A percentile compares a stretch with the other conserved stretches of the same genome.
Conservation (phyloP, 2,329 filamentous ascomycete species). For the Trichoderma lentiforme region DNA sequence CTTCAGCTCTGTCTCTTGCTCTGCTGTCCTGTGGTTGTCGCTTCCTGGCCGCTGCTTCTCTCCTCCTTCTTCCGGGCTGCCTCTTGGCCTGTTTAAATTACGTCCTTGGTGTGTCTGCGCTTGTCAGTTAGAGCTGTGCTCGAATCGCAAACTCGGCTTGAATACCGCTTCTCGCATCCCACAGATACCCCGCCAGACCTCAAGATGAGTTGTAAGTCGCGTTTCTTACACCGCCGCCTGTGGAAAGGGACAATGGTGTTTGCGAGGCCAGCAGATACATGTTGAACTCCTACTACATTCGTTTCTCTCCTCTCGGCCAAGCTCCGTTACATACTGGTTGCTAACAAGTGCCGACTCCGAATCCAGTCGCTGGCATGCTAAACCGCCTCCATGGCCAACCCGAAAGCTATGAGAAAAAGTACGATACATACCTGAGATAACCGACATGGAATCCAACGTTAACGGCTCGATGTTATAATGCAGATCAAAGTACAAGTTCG, state of each 20-base stretch:
- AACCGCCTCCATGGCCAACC: constrained; percentile 96
- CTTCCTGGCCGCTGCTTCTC: too few species aligned
- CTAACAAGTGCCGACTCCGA: neutral
- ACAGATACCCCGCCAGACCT: constrained; percentile 20
- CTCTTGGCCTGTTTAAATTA: neutral
- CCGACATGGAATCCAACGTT: neutral
- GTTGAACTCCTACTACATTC: too few species aligned
- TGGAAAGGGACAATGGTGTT: too few species aligned
- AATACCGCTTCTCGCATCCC: neutral
- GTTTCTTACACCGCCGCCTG: neutral
- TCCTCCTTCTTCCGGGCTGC: neutral
- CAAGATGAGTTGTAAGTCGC: constrained; percentile 42
- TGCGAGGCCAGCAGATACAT: too few species aligned
- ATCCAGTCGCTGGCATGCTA: constrained; percentile 78
- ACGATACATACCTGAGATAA: constrained; percentile 23
- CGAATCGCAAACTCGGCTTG: neutral
- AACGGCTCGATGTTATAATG: constrained; percentile 15
- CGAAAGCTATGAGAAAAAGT: constrained; percentile 99
- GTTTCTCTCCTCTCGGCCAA: too few species aligned
- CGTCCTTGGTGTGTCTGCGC: too few species aligned
- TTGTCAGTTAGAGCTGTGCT: neutral
- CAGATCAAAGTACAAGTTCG: constrained; percentile 86
- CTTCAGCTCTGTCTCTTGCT: neutral
- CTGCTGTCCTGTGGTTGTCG: neutral
- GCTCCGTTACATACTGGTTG: too few species aligned